These are phyloP conservation scores for Gossypium arboreum DNA, from an alignment of 345 rosid species.

Conservation along the genomic window DNA sequence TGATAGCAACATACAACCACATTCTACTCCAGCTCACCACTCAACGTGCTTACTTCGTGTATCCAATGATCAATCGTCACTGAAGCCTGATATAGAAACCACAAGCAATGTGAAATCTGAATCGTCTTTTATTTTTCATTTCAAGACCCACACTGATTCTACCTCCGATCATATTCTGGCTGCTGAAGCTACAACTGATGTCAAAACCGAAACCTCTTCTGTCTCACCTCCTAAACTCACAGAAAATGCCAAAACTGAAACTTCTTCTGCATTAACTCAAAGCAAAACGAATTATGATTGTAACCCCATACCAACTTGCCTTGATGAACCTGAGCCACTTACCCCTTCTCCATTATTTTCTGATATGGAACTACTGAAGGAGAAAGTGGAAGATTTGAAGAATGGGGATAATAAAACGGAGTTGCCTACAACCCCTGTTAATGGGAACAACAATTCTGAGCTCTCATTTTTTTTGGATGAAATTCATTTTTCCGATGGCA, in stretches of 20 bases:
- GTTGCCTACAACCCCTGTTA: conserved; percentile 22
- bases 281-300: conserved; percentile 24
- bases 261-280: conserved; percentile 24
- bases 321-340: conserved; percentile 21
- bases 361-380: conserved; percentile 31
- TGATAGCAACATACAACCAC: conserved; percentile 21
- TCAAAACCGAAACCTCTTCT: not conserved
- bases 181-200: conserved; percentile 19
- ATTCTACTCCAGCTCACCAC: conserved; percentile 16
- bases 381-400: conserved; percentile 27
- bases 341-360: conserved; percentile 34
- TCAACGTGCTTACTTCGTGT: conserved; percentile 21
- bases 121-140: conserved; percentile 22
- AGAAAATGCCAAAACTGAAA: conserved; percentile 9
- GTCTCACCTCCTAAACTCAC: not conserved
- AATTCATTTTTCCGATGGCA: conserved; percentile 50
- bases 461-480: conserved; percentile 33
- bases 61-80: conserved; percentile 21
- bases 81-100: conserved; percentile 23
- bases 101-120: conserved; percentile 20
- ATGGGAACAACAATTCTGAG: conserved; percentile 35
- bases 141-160: conserved; percentile 22
- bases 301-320: conserved; percentile 18
- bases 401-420: conserved; percentile 28
- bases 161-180: conserved; percentile 23